These are phyloP conservation scores for Leccinum pachyderme DNA, from an alignment of 1,284 basidiomycete species.

Conservation along the genomic window DNA sequence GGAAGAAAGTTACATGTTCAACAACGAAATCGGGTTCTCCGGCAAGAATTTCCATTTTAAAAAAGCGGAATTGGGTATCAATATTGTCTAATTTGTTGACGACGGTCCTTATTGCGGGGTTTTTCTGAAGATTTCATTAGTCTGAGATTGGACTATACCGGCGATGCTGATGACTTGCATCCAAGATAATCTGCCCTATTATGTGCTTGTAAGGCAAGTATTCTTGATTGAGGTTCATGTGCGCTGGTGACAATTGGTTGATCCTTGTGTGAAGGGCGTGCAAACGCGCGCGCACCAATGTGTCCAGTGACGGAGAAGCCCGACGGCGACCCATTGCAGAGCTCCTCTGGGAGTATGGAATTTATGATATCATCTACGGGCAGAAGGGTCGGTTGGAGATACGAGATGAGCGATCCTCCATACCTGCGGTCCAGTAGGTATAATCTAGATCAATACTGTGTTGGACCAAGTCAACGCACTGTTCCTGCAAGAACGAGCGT, in stretches of 20 bases:
- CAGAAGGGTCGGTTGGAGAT: slow-evolving; percentile 1
- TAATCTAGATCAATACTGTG: slow-evolving; percentile 72
- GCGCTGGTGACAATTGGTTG: slow-evolving; percentile 44
- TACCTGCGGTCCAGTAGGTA: slow-evolving; percentile 83
- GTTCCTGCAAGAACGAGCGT: slow-evolving; percentile 50
- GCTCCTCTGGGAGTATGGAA: slow-evolving; percentile 72
- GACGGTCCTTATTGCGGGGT: slow-evolving; percentile 77
- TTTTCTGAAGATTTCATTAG: slow-evolving; percentile 66
- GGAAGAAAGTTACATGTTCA: slow-evolving; percentile 62
- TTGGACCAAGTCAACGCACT: slow-evolving; percentile 53
- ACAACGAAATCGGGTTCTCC: slow-evolving; percentile 86
- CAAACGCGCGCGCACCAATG: slow-evolving; percentile 58
- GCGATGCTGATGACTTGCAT: slow-evolving; percentile 54
- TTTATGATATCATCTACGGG: slow-evolving; percentile 79
- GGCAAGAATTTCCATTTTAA: slow-evolving; percentile 96
- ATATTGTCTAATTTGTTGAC: slow-evolving; percentile 95
- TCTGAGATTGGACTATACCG: not conserved
- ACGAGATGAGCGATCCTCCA: slow-evolving; percentile 15
- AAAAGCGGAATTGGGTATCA: slow-evolving; percentile 86
- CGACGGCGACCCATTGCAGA: slow-evolving; percentile 77
- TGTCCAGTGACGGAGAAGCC: slow-evolving; percentile 92
- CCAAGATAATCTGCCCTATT: slow-evolving; percentile 90
- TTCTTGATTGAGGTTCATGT: slow-evolving; percentile 88
- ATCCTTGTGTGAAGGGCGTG: not conserved
- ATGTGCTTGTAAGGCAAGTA: slow-evolving; percentile 90